Percentiles rank a stretch among this genome's conserved stretches.
phyloP scores from a whole-genome alignment of 1,284 basidiomycete species.

The Pseudozyma sp. region DNA sequence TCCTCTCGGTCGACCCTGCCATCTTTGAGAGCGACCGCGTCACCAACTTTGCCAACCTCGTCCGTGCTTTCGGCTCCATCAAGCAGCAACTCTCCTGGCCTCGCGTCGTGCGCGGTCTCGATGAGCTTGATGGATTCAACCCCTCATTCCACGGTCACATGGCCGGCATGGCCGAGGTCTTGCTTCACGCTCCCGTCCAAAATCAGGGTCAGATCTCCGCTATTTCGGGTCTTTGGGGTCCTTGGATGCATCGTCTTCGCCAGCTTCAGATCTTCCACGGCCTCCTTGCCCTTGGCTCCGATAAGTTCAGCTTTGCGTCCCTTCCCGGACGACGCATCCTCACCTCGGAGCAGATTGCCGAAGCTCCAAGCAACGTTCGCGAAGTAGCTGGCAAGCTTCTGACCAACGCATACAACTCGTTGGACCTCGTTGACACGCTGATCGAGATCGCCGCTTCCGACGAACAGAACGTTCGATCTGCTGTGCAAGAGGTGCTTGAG shows the following conservation, averaged over 20 bases:
- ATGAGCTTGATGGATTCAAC: conserved; percentile 69
- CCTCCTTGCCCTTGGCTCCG: conserved; percentile 81
- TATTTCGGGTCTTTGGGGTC: conserved; percentile 71
- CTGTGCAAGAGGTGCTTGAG: conserved; percentile 65
- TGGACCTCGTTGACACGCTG: conserved; percentile 88
- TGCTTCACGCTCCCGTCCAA: conserved; percentile 47
- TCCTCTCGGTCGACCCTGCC: conserved; percentile 52
- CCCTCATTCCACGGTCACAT: conserved; percentile 69
- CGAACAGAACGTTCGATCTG: conserved; percentile 70
- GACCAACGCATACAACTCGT: conserved; percentile 90
- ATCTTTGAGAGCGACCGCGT: conserved; percentile 43
- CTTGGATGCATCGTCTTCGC: conserved; percentile 85
- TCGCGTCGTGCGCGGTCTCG: conserved; percentile 69
- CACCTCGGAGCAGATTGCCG: conserved; percentile 52
- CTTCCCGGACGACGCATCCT: conserved; percentile 59
- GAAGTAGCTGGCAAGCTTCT: conserved; percentile 78
- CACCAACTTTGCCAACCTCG: conserved; percentile 52
- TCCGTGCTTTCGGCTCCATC: conserved; percentile 33
- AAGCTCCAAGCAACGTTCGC: conserved; percentile 83
- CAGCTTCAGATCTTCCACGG: conserved; percentile 89
- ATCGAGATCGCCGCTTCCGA: conserved; percentile 91
- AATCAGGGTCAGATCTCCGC: conserved; percentile 44
- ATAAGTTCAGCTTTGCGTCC: conserved; percentile 80
- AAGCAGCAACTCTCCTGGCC: conserved; percentile 59
- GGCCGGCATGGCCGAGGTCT: conserved; percentile 59